Base-by-base conservation (phyloP, 1,284 basidiomycete species). In the Coniferiporia sulphurascens region DNA sequence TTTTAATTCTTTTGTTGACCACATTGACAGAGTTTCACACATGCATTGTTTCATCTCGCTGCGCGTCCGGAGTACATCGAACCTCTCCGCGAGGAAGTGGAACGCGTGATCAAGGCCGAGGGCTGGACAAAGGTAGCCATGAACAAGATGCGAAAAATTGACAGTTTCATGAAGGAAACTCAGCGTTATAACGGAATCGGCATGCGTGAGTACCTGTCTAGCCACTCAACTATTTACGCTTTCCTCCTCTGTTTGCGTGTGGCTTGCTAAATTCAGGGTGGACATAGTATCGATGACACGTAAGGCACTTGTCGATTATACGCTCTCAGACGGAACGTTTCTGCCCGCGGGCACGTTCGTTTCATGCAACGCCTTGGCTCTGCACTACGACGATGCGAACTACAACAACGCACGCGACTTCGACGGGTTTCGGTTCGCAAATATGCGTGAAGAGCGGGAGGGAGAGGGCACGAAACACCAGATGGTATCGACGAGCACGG, bases 131-230 rank as follows among this genome's bases (percentile, higher is more conserved):
- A 79, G 63, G 64, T 62, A 0, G 70, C 74, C 0, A 66, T 82
- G 54, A 65, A 63, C 9, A 77, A 76, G 52, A 74, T 82, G 74
- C 66, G 67, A 53, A 78, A 77, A 57, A 62, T 81, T 19, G 80
- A 83, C 62, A 82, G 79, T 60, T 80, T 82, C 65, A 62, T 83
- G 49, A 74, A 77, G 52, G 79, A 81, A 62, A 72, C 74, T 1
- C 72, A 75, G 58, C 69, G 79, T 9, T 59, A 73, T 46, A 72
- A 71, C 41, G 72, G 70, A 0, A 64, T 72, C 13, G 56, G 58
- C 10, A n/a, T 58, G n/a, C 17, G 68, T 71, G 59, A 43, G 65
- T 63, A 9, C 17, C 15, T 3, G 2, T 3, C 38, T 8, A 41
- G 15, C 9, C 15, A 15, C 15, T 41, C 38, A 41, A 8, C 12